phyloP scores from a whole-genome alignment of 768 basidiomycete species.

The Sutorius australiensis region DNA sequence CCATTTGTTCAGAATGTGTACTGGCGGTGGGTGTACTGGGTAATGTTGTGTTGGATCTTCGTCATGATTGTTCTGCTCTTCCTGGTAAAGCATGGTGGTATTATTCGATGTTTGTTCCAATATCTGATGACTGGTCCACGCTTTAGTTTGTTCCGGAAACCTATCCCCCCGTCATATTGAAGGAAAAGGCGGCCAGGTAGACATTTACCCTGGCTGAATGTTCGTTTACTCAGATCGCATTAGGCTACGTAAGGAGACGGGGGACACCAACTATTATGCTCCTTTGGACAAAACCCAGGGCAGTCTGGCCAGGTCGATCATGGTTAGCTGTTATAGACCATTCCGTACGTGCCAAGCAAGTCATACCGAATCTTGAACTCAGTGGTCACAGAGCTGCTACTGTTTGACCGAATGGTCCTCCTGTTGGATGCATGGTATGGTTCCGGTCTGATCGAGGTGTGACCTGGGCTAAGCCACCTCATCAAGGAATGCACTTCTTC shows the following conservation, averaged over 20 bases:
- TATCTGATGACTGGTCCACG: not conserved
- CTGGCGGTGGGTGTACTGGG: slow-evolving; percentile 79
- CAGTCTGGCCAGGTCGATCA: slow-evolving; percentile 44
- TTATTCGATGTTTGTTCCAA: not conserved
- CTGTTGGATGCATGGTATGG: slow-evolving; percentile 65
- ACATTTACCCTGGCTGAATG: not conserved
- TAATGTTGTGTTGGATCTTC: slow-evolving; percentile 67
- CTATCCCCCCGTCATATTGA: slow-evolving; percentile 56
- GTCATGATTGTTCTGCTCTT: slow-evolving; percentile 49
- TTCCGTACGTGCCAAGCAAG: slow-evolving; percentile 50
- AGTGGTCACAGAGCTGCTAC: slow-evolving; percentile 46
- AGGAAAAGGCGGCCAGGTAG: slow-evolving; percentile 55
- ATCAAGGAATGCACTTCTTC: slow-evolving; percentile 36
- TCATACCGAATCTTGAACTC: not conserved
- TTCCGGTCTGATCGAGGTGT: not conserved
- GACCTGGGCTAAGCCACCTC: not conserved
- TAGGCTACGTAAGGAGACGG: slow-evolving; percentile 51
- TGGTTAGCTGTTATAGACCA: slow-evolving; percentile 61
- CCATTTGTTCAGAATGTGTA: slow-evolving; percentile 39
- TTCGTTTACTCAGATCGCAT: not conserved
- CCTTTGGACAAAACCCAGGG: slow-evolving; percentile 52
- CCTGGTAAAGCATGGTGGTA: slow-evolving; percentile 35
- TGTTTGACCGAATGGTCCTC: slow-evolving; percentile 73
- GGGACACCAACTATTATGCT: slow-evolving; percentile 51
- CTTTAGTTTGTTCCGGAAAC: slow-evolving; percentile 68